Conservation (phyloP, 768 basidiomycete genomes). For the Agaricus blazei region DNA sequence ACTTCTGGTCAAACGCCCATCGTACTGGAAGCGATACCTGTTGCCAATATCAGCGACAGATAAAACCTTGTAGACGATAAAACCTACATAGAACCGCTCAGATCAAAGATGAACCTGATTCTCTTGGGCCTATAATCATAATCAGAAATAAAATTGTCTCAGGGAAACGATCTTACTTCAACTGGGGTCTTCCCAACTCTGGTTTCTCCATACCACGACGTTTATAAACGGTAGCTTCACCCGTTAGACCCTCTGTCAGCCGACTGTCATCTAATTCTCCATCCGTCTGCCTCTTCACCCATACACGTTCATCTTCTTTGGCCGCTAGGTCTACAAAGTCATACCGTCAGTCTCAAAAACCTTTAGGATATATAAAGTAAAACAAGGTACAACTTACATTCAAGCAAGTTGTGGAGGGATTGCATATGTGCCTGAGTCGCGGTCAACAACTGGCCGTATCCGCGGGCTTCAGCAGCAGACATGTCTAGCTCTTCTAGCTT, state of each 20-base stretch:
- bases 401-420: constrained; percentile 54
- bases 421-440: constrained; percentile 59
- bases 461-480: constrained; percentile 48
- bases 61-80: constrained; percentile 5
- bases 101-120: constrained; percentile 64
- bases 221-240: constrained; percentile 67
- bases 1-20: constrained; percentile 58
- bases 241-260: constrained; percentile 62
- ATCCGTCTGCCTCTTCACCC: constrained; percentile 68
- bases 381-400: constrained; percentile 37
- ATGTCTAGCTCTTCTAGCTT: constrained; percentile 62
- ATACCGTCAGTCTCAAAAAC: background rate
- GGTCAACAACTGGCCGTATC: constrained; percentile 45
- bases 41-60: background rate
- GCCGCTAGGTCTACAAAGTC: constrained; percentile 49
- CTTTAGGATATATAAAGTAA: background rate
- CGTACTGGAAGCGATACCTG: constrained; percentile 72
- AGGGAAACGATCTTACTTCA: constrained; percentile 41
- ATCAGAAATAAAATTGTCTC: background rate
- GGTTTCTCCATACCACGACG: constrained; percentile 67
- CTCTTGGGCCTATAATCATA: constrained; percentile 49
- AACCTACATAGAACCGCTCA: constrained; percentile 70
- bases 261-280: constrained; percentile 66
- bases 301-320: constrained; percentile 65
- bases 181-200: constrained; percentile 59